A percentile compares a stretch with the other conserved stretches of the same genome.
These are phyloP conservation scores for Pisolithus microcarpus DNA, from an alignment of 768 basidiomycete species.

Conservation along the genomic window DNA sequence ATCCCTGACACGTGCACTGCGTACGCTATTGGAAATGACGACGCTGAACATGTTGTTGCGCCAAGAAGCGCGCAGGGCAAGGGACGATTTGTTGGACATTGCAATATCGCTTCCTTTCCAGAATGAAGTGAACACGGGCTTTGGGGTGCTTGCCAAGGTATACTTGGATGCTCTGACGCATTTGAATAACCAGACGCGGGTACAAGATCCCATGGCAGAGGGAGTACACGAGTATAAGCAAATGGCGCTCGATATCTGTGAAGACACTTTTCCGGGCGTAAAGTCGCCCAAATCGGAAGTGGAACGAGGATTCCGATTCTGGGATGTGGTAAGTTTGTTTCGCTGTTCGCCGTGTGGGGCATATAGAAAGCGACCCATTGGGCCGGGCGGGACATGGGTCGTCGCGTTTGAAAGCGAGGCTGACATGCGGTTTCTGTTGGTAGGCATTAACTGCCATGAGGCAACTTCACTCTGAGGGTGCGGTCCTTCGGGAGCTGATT, in stretches of 20 bases:
- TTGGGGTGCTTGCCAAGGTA: constrained; percentile 94
- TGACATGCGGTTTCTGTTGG: constrained; percentile 16
- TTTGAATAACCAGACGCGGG: constrained; percentile 72
- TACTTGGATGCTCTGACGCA: constrained; percentile 91
- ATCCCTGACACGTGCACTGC: constrained; percentile 81
- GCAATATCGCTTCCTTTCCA: constrained; percentile 92
- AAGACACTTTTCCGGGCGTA: constrained; percentile 91
- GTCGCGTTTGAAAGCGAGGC: constrained; percentile 12
- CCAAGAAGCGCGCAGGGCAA: constrained; percentile 73
- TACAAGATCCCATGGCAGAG: constrained; percentile 69
- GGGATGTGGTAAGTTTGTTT: constrained; percentile 78
- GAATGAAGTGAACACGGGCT: constrained; percentile 93
- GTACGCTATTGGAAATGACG: constrained; percentile 85
- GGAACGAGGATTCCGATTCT: constrained; percentile 95
- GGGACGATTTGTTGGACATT: constrained; percentile 91
- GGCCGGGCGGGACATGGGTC: constrained; percentile 3
- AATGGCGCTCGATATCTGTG: constrained; percentile 85
- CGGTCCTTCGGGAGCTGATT: constrained; percentile 79
- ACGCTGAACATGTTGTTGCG: constrained; percentile 90
- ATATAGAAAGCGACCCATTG: background rate
- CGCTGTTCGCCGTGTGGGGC: background rate
- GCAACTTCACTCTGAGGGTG: constrained; percentile 75
- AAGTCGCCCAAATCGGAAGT: constrained; percentile 84
- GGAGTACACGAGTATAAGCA: constrained; percentile 78
- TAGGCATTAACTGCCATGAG: constrained; percentile 86